phyloP scores from a whole-genome alignment of 2,329 filamentous ascomycete genomes.

The Cordyceps pruinosa region DNA sequence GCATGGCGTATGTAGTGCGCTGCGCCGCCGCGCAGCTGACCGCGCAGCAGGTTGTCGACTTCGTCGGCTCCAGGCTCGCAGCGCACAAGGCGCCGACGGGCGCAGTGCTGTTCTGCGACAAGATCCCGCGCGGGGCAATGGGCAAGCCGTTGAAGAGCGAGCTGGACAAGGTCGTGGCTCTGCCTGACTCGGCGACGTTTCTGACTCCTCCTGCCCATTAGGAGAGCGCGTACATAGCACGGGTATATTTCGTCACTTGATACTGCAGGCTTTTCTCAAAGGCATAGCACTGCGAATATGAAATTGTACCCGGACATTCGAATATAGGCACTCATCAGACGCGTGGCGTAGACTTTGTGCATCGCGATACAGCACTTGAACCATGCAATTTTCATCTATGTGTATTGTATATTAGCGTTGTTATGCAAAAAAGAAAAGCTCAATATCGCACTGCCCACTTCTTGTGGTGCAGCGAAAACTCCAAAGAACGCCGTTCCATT shows the following conservation, averaged over 20 bases:
- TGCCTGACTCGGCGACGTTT: not conserved
- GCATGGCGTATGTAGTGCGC: constrained; percentile 1
- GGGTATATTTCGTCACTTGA: too few relatives aligned
- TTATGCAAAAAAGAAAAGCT: not conserved
- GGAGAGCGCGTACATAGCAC: too few relatives aligned
- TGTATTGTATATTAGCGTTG: not conserved
- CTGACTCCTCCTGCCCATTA: not conserved
- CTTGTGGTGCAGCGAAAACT: not conserved
- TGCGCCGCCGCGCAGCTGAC: not conserved
- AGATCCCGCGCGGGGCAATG: constrained; percentile 3
- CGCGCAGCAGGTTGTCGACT: not conserved
- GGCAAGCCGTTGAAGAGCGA: not conserved
- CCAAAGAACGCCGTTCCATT: constrained; percentile 2
- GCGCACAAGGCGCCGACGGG: constrained; percentile 5
- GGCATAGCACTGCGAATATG: too few relatives aligned
- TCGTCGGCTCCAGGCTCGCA: not conserved
- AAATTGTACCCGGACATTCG: not conserved
- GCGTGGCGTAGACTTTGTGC: too few relatives aligned
- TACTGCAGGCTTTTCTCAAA: too few relatives aligned
- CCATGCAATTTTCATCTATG: not conserved
- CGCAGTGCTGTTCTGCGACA: constrained; percentile 1
- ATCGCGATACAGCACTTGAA: too few relatives aligned
- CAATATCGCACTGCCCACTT: not conserved
- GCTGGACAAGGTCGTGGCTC: not conserved
- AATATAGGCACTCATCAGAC: too few relatives aligned